phyloP scores from a whole-genome alignment of 2,329 filamentous ascomycete genomes.

The Cladophialophora immunda region DNA sequence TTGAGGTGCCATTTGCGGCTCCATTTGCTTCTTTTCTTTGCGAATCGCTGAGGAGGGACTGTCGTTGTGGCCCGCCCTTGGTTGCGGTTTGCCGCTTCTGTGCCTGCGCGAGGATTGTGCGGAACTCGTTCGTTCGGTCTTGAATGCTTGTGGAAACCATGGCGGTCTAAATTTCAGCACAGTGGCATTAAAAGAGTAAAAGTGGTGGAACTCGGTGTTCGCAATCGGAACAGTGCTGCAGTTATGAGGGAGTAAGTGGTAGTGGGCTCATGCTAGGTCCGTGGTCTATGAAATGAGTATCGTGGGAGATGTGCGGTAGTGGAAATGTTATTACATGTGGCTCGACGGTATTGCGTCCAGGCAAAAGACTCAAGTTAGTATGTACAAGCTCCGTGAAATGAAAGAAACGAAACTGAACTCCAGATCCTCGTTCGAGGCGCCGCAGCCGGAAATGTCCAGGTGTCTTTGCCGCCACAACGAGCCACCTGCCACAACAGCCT shows the following conservation, averaged over 20 bases:
- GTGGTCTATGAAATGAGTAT: constrained; percentile 1
- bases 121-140: constrained; percentile 96
- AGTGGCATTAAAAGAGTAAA: too few relatives aligned
- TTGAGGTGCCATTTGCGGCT: constrained; percentile 58
- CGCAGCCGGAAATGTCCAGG: constrained; percentile 24
- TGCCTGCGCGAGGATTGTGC: constrained; percentile 84
- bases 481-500: constrained; percentile 10
- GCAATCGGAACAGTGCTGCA: background rate
- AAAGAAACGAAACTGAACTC: background rate
- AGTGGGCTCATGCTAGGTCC: constrained; percentile 19
- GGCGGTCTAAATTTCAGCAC: constrained; percentile 13
- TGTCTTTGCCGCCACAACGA: constrained; percentile 15
- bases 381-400: constrained; percentile 24
- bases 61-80: constrained; percentile 80
- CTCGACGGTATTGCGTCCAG: background rate
- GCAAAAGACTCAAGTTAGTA: constrained; percentile 13
- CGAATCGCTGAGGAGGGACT: constrained; percentile 78
- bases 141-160: constrained; percentile 79
- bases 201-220: background rate
- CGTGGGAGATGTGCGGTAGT: background rate
- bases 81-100: constrained; percentile 79
- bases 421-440: background rate
- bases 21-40: constrained; percentile 69
- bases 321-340: constrained; percentile 8
- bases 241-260: background rate